Evolutionary conservation across 2,329 filamentous ascomycete genomes (phyloP).

Genomic region (Colletotrichum sp.): DNA sequence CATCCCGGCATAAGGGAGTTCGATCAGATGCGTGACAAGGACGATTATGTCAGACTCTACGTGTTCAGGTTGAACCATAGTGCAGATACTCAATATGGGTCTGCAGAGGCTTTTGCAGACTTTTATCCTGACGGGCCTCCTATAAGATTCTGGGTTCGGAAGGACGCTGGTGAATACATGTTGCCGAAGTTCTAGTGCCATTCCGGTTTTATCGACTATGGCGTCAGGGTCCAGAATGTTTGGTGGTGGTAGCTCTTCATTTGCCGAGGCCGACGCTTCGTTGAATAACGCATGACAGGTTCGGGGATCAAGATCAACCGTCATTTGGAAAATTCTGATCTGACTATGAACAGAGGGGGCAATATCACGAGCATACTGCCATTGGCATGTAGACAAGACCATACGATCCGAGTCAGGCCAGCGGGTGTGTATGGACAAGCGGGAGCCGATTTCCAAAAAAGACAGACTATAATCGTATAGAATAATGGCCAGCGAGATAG

Average conservation of each 20-base stretch:
- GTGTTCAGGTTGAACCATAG: too few relatives aligned
- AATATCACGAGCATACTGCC: background rate
- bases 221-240: background rate
- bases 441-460: background rate
- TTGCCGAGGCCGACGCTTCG: background rate
- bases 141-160: background rate
- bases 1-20: background rate
- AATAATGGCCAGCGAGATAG: background rate
- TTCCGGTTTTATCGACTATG: background rate
- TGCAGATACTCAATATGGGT: too few relatives aligned
- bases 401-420: background rate
- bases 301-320: background rate
- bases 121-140: background rate
- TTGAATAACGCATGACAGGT: background rate
- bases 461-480: background rate
- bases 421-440: background rate
- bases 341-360: background rate
- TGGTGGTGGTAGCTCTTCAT: background rate
- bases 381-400: background rate
- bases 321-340: rapidly evolving
- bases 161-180: background rate
- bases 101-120: background rate
- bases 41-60: background rate
- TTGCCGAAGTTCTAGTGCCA: background rate
- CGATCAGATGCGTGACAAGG: background rate